A percentile compares a stretch with the other conserved stretches of the same genome.
Conservation (phyloP, 2,329 filamentous ascomycete genomes). For the Sporothrix euskadiensis region DNA sequence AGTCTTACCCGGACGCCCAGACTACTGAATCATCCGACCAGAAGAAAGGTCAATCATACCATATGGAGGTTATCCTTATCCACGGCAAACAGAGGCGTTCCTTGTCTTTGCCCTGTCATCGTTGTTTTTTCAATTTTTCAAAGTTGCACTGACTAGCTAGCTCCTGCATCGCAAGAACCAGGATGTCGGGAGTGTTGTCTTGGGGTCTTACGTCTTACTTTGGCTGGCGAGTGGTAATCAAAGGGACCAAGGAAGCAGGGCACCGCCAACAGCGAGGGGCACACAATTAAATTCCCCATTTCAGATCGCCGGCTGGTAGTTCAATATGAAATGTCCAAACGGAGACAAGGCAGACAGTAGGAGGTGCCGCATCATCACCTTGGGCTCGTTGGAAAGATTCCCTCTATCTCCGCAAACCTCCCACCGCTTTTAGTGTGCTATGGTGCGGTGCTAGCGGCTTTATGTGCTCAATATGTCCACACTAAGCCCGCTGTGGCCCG, state of each 20-base stretch:
- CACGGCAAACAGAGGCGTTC: neutral
- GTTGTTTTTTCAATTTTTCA: neutral
- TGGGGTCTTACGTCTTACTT: neutral
- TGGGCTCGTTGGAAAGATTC: neutral
- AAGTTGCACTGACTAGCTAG: neutral
- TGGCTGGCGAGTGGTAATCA: neutral
- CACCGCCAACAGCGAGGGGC: neutral
- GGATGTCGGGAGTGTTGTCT: neutral
- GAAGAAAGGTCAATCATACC: neutral
- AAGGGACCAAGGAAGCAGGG: neutral
- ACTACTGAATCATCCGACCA: neutral
- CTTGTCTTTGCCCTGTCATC: neutral
- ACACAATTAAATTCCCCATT: neutral
- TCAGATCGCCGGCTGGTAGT: neutral
- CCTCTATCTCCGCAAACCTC: neutral
- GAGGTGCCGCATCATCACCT: neutral
- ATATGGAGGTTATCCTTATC: neutral
- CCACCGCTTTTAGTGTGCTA: neutral
- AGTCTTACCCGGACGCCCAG: neutral
- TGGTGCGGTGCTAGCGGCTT: neutral
- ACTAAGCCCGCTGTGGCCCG: neutral
- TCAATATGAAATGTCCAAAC: neutral
- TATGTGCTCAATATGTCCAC: too few species aligned
- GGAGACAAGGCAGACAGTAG: neutral
- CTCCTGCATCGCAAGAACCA: neutral